Conservation (phyloP, 495 filamentous ascomycete genomes). For the Aspergillus incahuasiensis region DNA sequence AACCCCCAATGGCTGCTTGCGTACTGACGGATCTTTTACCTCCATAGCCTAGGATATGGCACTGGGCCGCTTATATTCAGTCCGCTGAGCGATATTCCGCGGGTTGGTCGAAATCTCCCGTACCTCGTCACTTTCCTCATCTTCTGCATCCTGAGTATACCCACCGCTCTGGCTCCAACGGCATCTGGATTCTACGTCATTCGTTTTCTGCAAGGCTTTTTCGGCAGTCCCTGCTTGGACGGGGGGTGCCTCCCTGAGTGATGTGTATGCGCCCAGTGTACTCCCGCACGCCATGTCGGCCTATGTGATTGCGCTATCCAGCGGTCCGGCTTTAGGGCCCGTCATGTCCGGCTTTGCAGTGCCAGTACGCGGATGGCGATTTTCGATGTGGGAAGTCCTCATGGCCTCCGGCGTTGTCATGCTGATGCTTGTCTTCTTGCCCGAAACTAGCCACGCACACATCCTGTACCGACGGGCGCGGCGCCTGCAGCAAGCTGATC, state of each 20-base stretch:
- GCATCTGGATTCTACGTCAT: slow-evolving; percentile 25
- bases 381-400: background rate
- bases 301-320: slow-evolving; percentile 1
- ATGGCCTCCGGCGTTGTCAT: background rate
- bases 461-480: background rate
- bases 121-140: slow-evolving; percentile 48
- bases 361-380: background rate
- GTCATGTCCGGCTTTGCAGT: background rate
- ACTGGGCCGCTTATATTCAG: slow-evolving; percentile 21
- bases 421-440: background rate
- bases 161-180: slow-evolving; percentile 11
- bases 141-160: slow-evolving; percentile 41
- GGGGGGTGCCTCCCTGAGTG: slow-evolving; percentile 23
- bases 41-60: no score
- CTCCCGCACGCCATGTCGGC: no score
- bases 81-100: background rate
- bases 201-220: slow-evolving; percentile 49
- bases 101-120: slow-evolving; percentile 16
- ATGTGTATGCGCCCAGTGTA: slow-evolving; percentile 12
- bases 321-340: background rate
- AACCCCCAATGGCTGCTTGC: no score
- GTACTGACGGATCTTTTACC: no score
- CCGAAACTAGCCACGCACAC: background rate
- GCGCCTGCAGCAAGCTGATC: background rate
- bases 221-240: slow-evolving; percentile 48